Evolutionary conservation across 140 eudicot genomes (phyloP).

Genomic region (Flaveria floridana): DNA sequence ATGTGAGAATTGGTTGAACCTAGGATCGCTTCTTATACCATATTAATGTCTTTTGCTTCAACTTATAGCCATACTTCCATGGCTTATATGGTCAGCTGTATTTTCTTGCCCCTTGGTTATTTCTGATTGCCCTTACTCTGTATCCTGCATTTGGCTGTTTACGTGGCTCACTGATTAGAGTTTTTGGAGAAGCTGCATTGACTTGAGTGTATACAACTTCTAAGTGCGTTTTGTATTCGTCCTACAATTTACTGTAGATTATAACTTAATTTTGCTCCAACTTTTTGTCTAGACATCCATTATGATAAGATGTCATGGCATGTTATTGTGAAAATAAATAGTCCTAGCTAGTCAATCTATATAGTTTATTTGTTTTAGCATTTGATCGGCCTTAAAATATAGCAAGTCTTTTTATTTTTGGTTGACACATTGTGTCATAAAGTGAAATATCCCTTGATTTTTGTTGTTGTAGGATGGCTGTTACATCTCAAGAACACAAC

Average conservation of each 20-base stretch:
- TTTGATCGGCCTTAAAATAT: not conserved
- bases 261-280: not conserved
- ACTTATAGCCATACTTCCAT: not conserved
- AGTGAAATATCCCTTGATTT: constrained; percentile 19
- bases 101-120: not conserved
- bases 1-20: not conserved
- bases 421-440: not conserved
- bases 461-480: constrained; percentile 44
- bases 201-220: constrained; percentile 3
- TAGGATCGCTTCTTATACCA: not conserved
- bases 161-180: not conserved
- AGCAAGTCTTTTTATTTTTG: not conserved
- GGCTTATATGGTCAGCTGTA: not conserved
- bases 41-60: not conserved
- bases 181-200: not conserved
- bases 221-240: not conserved
- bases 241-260: not conserved
- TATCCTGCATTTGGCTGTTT: not conserved
- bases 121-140: not conserved
- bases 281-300: not conserved
- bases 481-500: constrained; percentile 39
- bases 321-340: not conserved
- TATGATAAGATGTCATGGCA: not conserved
- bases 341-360: not conserved
- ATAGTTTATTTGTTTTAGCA: not conserved